phyloP scores from a whole-genome alignment of 768 basidiomycete species.

The Lactarius sanguifluus region DNA sequence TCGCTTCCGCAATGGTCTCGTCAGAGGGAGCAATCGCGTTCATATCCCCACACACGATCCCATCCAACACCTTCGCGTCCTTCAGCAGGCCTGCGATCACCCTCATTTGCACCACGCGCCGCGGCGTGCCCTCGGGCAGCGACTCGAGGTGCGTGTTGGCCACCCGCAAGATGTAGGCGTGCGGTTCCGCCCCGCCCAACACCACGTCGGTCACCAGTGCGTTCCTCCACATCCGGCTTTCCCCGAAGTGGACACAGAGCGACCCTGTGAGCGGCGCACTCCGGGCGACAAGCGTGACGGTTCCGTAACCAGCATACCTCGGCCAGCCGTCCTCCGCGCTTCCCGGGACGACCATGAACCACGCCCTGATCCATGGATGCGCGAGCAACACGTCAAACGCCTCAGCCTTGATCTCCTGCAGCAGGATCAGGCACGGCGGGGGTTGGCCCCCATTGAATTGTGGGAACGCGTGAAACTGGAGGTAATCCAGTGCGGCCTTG shows the following conservation, averaged over 20 bases:
- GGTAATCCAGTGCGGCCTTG: slow-evolving; percentile 48
- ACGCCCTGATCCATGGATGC: slow-evolving; percentile 60
- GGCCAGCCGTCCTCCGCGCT: slow-evolving; percentile 55
- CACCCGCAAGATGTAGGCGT: slow-evolving; percentile 50
- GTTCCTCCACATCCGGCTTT: slow-evolving; percentile 51
- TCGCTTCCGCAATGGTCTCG: slow-evolving; percentile 40
- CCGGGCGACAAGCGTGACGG: slow-evolving; percentile 65
- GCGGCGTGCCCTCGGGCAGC: slow-evolving; percentile 42
- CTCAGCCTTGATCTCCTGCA: slow-evolving; percentile 60
- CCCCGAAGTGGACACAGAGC: slow-evolving; percentile 52
- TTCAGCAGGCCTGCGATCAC: slow-evolving; percentile 52
- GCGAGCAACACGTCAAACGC: slow-evolving; percentile 51
- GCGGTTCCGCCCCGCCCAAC: slow-evolving; percentile 35
- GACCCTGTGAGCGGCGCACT: slow-evolving; percentile 50
- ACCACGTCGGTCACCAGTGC: slow-evolving; percentile 58
- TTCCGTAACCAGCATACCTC: slow-evolving; percentile 52
- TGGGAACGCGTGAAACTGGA: slow-evolving; percentile 52
- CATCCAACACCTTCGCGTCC: slow-evolving; percentile 50
- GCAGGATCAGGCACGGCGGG: slow-evolving; percentile 58
- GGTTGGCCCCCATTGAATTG: slow-evolving; percentile 47
- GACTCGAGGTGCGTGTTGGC: slow-evolving; percentile 80
- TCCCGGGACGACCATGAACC: slow-evolving; percentile 60
- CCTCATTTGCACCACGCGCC: slow-evolving; percentile 50
- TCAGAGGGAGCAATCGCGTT: slow-evolving; percentile 59
- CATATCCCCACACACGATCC: slow-evolving; percentile 71